Base-by-base conservation (phyloP, 177 flowering plant genomes). In the Telopea speciosissima region DNA sequence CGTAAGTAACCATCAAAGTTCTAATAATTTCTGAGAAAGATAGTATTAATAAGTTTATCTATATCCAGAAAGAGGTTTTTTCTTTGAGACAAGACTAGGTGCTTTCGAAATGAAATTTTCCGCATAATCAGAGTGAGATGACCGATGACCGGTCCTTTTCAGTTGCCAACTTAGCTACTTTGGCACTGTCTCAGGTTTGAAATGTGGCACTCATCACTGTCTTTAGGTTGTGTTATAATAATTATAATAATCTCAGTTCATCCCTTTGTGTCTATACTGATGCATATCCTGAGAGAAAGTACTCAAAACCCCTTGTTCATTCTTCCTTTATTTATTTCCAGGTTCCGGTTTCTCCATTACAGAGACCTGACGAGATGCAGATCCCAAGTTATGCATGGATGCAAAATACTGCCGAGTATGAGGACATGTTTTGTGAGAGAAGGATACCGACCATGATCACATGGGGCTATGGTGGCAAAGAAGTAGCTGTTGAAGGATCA, bases 401-500 rank as follows among this genome's bases (percentile, higher is more conserved):
- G 45, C 80, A 73, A 23, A 70, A 22, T 63, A 5, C 63, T 66
- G n/a, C 60, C 10, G 72, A 71, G 24, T 72, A 70, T 61, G 81
- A 78, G 36, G 77, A 78, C 62, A 62, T 31, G 52, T 24, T 23
- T n/a, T 63, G 31, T 24, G 84, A 80, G 79, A 75, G 75, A 71
- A 75, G 76, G 45, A 78, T 78, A 60, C 83, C 87, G 13, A 84
- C 80, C n/a, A 77, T 84, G 87, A 80, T 89, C 69, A 82, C 83
- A 31, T 91, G 92, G 97, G 83, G 75, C 74, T 70, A 79, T 77
- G 91, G 85, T 26, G 94, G 92, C 63, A 85, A 74, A 58, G 74
- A 81, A 72, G 97, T 91, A n/a, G 85, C 86, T 23, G 79, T 91
- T 28, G 82, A 81, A 24, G 97, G 97, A 69, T 88, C 97, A 49